Base-by-base conservation (phyloP, 345 rosid genomes). In the Populus alba region DNA sequence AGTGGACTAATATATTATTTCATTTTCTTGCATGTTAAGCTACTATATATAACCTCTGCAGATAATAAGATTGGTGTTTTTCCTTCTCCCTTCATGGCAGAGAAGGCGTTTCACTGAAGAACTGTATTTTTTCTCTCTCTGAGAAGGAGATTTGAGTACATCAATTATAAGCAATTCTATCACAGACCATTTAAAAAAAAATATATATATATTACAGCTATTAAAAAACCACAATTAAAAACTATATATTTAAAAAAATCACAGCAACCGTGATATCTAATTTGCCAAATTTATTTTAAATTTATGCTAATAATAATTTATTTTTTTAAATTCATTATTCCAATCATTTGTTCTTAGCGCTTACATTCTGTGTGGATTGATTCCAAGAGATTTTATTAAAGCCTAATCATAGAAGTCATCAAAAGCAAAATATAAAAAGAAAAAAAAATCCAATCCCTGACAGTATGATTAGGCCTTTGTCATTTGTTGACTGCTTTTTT, bases 371-470 rank as follows among this genome's bases (percentile, higher is more conserved):
- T 73, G 89, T 66, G 85, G 83, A 78, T 78, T 87, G 88, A 87
- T 87, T 90, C 88, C 93, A 78, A 84, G 47, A 81, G 51, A 63
- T 69, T 71, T 75, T 80, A 70, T 80, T 77, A 75, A 84, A 86
- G 76, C 83, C 83, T 84, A 79, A 88, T 88, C 88, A 87, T 87
- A 80, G 86, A 86, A 87, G 84, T 84, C 89, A 84, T 87, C 82
- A 84, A 88, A 86, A 82, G 84, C 83, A 85, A 79, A 45, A 77
- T 15, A 55, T 9, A 49, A 31, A 37, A 25, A 41, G n/a, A 23
- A 9, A 65, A 51, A 25, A 33, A 73, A 39, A 70, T 29, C 69
- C 63, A 75, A 68, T 80, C 76, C 75, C 82, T 75, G 87, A 79
- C 85, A 75, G 66, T 76, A 66, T 81, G 80, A 84, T 75, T 77